These are phyloP conservation scores for Centaurea solstitialis DNA, from an alignment of 129 eudicot genomes.

Conservation along the genomic window DNA sequence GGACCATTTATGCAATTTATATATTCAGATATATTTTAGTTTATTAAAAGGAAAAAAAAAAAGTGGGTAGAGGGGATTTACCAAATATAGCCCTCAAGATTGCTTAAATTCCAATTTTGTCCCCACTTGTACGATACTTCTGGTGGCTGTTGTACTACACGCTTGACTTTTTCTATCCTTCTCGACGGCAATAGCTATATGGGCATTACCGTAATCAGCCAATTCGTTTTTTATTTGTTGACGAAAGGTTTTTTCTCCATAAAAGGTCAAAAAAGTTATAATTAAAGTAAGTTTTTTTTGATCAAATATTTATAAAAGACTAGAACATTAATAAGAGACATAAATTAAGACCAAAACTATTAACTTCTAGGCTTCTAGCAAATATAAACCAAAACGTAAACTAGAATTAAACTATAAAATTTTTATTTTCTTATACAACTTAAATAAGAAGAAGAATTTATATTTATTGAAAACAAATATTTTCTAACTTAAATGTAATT, in stretches of 20 bases:
- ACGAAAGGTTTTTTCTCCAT: background rate
- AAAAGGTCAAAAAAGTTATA: background rate
- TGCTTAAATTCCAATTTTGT: slow-evolving; percentile 27
- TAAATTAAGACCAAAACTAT: no score
- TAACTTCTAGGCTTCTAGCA: no score
- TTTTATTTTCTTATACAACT: no score
- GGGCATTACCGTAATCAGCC: background rate
- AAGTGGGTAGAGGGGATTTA: slow-evolving; percentile 28
- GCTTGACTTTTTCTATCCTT: slow-evolving; percentile 21
- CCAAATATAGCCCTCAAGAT: slow-evolving; percentile 27
- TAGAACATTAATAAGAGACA: no score
- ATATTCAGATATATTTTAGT: background rate
- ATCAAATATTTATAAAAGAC: no score
- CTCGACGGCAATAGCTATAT: slow-evolving; percentile 32
- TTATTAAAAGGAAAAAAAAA: background rate
- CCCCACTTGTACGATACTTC: slow-evolving; percentile 36
- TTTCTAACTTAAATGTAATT: no score
- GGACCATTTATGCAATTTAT: slow-evolving; percentile 22
- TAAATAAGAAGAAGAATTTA: no score
- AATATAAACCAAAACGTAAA: no score
- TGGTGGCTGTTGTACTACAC: slow-evolving; percentile 34
- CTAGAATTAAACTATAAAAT: no score
- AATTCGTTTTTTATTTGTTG: background rate
- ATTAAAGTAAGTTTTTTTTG: background rate
- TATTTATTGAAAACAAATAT: no score